Percentiles rank a stretch among this genome's conserved stretches.
Evolutionary conservation across 1,284 basidiomycete genomes (phyloP).

Genomic region (Moesziomyces globuligerus): DNA sequence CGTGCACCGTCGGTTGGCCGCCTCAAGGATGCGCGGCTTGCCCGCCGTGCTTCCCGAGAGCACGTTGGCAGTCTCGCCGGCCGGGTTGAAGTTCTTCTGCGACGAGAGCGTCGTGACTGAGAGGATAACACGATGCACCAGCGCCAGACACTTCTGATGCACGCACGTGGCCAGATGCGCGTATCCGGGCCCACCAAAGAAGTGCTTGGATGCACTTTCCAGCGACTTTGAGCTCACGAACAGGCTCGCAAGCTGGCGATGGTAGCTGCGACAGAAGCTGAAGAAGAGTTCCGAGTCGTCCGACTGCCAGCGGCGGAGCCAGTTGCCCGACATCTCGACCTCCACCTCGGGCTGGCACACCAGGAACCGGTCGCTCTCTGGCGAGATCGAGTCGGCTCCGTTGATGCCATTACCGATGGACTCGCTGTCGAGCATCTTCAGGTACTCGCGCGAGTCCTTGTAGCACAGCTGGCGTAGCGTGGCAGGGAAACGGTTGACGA

Average conservation of each 20-base stretch:
- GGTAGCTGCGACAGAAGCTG: conserved; percentile 62
- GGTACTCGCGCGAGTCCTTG: conserved; percentile 57
- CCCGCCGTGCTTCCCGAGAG: conserved; percentile 61
- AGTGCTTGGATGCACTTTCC: conserved; percentile 46
- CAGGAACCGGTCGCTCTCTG: conserved; percentile 57
- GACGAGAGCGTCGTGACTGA: conserved; percentile 64
- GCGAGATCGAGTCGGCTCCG: conserved; percentile 3
- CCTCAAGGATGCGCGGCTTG: conserved; percentile 64
- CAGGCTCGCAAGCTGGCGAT: conserved; percentile 58
- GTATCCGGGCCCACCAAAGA: conserved; percentile 62
- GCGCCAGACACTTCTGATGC: conserved; percentile 62
- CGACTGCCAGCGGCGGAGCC: conserved; percentile 65
- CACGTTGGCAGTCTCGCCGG: conserved; percentile 63
- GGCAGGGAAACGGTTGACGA: conserved; percentile 45
- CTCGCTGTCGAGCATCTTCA: conserved; percentile 58
- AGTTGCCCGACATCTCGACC: conserved; percentile 65
- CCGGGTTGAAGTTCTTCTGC: conserved; percentile 64
- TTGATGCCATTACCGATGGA: conserved; percentile 13
- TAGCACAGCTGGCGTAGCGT: conserved; percentile 58
- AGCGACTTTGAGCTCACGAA: conserved; percentile 46
- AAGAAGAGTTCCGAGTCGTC: conserved; percentile 66
- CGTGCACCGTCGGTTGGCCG: conserved; percentile 61
- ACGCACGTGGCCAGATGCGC: conserved; percentile 62
- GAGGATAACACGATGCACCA: conserved; percentile 62
- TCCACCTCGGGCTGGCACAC: conserved; percentile 60